Evolutionary conservation across 305 asterid species (phyloP), one percentile per base, ranked within the genome.

Genomic region (Fraxinus baroniana): DNA sequence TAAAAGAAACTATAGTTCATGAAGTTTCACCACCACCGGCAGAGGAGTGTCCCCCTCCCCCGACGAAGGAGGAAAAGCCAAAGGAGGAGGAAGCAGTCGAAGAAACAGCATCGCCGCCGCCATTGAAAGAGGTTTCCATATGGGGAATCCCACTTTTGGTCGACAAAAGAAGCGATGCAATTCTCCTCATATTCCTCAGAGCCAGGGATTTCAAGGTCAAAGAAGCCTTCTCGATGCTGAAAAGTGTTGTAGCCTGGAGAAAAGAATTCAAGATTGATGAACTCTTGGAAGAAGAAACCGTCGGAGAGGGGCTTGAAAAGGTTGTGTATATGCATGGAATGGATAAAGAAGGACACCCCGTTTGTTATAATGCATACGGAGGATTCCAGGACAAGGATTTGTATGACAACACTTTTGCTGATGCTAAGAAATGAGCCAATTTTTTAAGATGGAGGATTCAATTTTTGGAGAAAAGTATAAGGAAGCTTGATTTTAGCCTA

Each of bases 191-290:
- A 78, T 95, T 95, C 89, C 82, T 95, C 74, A 77, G 97, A 85
- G 99, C 99, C 0, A 86, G 99, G 15, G 98, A 95, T 73, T 95
- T 95, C 81, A 93, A 91, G 86, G 97, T 93, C 74, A 95, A 95
- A 76, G 97, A 95, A 17, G 95, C 99, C 3, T 89, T 94, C 33
- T 13, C 90, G 78, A 95, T 95, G 99, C 89, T 95, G 35, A 95
- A 95, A 80, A 93, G 79, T 74, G 98, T 94, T 44, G 92, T 94
- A 22, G 84, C 97, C 6, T 95, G 99, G 99, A 85, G 99, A 32
- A 93, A 87, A 24, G 96, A 94, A 36, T 95, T 95, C 82, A 91
- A 90, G 55, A 90, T 94, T 13, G 98, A 94, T 26, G 84, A 87
- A 57, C 24, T 95, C 5, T 5, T 92, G 80, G 93, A 86, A 37